Conservation (phyloP, 495 filamentous ascomycete species). For the Aspergillus wentii region DNA sequence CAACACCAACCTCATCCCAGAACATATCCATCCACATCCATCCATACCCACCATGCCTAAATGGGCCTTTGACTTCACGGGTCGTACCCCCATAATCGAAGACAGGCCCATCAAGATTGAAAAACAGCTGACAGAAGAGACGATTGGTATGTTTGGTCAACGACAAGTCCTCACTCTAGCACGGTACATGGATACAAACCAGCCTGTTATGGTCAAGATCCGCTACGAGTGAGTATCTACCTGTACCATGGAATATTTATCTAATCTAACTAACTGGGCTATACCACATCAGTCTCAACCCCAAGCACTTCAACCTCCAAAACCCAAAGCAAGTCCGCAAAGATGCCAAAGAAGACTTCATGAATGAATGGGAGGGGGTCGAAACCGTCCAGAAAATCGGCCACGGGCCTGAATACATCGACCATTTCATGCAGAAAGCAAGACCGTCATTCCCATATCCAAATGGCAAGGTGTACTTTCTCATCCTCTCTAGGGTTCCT, state of each 20-base stretch:
- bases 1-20: no score
- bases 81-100: neutral
- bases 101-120: neutral
- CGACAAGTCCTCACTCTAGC: neutral
- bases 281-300: no score
- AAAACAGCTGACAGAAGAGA: neutral
- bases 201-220: neutral
- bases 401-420: neutral
- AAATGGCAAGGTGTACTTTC: neutral
- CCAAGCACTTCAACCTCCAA: no score
- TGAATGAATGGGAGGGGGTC: neutral
- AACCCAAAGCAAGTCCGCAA: no score
- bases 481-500: neutral
- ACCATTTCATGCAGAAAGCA: neutral
- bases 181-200: neutral
- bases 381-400: neutral
- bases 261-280: no score
- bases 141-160: neutral
- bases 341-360: no score
- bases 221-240: neutral
- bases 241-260: no score
- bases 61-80: neutral
- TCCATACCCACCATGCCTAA: neutral
- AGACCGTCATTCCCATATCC: neutral
- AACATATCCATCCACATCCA: no score